Evolutionary conservation across 148 eudicot species (phyloP).

Genomic region (Cornus controversa): DNA sequence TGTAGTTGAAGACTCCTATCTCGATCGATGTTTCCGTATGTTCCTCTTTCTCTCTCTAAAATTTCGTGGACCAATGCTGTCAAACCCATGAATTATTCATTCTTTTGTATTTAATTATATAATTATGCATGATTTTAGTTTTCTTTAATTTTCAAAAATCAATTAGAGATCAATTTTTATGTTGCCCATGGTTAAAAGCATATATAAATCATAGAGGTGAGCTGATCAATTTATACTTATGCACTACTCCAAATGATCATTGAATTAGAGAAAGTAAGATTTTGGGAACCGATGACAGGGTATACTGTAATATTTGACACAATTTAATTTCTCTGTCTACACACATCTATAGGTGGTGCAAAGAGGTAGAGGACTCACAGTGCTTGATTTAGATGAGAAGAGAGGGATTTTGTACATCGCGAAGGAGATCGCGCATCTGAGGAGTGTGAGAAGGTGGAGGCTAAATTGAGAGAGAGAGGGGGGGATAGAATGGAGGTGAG

Average conservation of each 20-base stretch:
- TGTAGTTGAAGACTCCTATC: slow-evolving; percentile 49
- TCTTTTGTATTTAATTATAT: not conserved
- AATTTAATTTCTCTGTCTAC: not conserved
- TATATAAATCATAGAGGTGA: not conserved
- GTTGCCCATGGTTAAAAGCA: no score
- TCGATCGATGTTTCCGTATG: slow-evolving; percentile 79
- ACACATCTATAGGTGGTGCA: no score
- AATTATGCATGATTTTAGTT: not conserved
- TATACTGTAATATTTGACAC: not conserved
- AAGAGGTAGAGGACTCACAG: no score
- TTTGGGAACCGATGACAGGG: not conserved
- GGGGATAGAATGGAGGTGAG: no score
- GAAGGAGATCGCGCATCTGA: no score
- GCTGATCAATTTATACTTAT: not conserved
- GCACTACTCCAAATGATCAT: not conserved
- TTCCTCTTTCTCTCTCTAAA: slow-evolving; percentile 13
- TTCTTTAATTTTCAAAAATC: not conserved
- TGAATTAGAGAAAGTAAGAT: not conserved
- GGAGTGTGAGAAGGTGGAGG: slow-evolving; percentile 53
- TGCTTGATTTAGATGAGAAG: no score
- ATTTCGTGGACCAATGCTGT: not conserved
- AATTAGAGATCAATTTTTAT: not conserved
- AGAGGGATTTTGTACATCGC: no score
- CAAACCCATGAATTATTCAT: not conserved
- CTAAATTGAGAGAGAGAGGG: slow-evolving; percentile 79